phyloP scores from a whole-genome alignment of 805 yeast species.

The Starmerella stigmatis region DNA sequence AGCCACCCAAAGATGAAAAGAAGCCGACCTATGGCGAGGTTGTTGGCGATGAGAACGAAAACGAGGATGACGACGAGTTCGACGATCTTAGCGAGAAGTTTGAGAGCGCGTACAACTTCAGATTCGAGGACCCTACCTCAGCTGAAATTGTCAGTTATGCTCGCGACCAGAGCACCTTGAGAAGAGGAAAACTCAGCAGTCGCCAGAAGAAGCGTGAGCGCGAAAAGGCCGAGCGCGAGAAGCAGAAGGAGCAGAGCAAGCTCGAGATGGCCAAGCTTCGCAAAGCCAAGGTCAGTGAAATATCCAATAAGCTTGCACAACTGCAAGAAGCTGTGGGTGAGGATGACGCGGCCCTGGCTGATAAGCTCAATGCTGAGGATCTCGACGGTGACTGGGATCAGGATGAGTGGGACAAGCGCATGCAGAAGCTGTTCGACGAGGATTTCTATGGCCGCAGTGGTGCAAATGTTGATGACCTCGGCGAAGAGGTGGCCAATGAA shows the following conservation, averaged over 20 bases:
- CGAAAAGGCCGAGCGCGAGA: slow-evolving; percentile 44
- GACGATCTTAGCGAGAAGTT: slow-evolving; percentile 86
- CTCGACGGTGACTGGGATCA: slow-evolving; percentile 82
- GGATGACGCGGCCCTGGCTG: slow-evolving; percentile 44
- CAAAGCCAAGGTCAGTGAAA: slow-evolving; percentile 62
- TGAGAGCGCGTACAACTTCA: slow-evolving; percentile 86
- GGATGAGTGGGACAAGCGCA: slow-evolving; percentile 79
- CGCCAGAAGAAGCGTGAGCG: slow-evolving; percentile 77
- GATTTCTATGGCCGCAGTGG: slow-evolving; percentile 53
- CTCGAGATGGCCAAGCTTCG: slow-evolving; percentile 60
- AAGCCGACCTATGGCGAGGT: slow-evolving; percentile 30
- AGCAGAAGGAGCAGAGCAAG: slow-evolving; percentile 46
- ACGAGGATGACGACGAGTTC: slow-evolving; percentile 72
- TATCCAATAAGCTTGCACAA: slow-evolving; percentile 57
- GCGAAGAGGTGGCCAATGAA: slow-evolving; percentile 36
- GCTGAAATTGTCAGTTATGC: slow-evolving; percentile 91
- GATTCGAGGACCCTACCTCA: slow-evolving; percentile 85
- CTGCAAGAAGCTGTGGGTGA: slow-evolving; percentile 58
- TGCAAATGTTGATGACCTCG: slow-evolving; percentile 33
- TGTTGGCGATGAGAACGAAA: slow-evolving; percentile 37
- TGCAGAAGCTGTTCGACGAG: slow-evolving; percentile 78
- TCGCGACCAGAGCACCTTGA: slow-evolving; percentile 78
- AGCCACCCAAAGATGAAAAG: slow-evolving; percentile 40
- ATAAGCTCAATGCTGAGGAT: slow-evolving; percentile 61
- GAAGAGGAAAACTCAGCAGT: slow-evolving; percentile 63